Evolutionary conservation across 192 early-diverging fungal genomes (phyloP), one percentile per base, ranked within the genome.

Genomic region (Coemansia erecta): DNA sequence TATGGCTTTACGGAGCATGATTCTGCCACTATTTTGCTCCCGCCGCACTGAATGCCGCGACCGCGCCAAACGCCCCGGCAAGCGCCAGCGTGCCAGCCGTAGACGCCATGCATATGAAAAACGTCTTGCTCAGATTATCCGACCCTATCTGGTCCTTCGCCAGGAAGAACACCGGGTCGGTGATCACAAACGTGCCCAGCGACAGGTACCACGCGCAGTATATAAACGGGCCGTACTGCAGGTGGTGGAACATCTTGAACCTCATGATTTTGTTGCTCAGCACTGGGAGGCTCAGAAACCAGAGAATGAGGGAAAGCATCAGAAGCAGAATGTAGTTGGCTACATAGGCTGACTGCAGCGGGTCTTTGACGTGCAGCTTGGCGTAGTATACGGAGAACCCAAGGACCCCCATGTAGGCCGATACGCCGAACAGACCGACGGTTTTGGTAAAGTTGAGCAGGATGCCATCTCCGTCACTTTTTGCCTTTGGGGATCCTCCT

Each of bases 111-210:
- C 46, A 19, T 10, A 49, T 26, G 22, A 49, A 49, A 8, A 15
- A 4, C 6, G 21, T 24, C 14, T 49, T 49, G 9, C 11, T 15
- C 17, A 18, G 4, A 15, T 49, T 24, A 9, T 49, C 23, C 12
- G 4, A 3, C 18, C 1, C 47, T 19, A 24, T 9, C 22, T 24
- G 8, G 4, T 9, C 2, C 23, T 24, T 23, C 21, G 24, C 8
- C 1, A 49, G 6, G 8, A 4, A 11, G 14, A 49, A 49, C 8
- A 49, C 2, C 47, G 47, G 47, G 47, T 49, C 47, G 0, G 47
- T 49, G 23, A 49, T 49, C 3, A 49, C 17, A 49, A 49, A 49
- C 10, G 47, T 49, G 8, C 47, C 47, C 21, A 49, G 23, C 11
- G 47, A 49, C 11, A 49, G 23, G 23, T 26, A 49, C 47, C 47